Evolutionary conservation across 2,329 filamentous ascomycete species (phyloP).

Genomic region (Colletotrichum brevisporum): DNA sequence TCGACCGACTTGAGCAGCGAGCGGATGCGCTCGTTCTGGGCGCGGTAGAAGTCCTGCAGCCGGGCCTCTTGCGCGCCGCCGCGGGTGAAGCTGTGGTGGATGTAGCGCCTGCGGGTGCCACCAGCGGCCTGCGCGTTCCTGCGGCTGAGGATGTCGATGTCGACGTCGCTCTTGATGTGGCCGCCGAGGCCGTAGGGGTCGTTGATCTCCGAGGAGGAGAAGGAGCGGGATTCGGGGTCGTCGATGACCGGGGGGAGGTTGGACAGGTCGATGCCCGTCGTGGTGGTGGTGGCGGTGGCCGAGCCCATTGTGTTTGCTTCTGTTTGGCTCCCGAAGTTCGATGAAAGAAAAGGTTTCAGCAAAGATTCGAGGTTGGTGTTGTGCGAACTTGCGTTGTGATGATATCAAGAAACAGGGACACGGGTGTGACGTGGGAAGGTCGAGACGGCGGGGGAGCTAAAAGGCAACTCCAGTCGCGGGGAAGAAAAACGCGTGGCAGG

Average conservation of each 20-base stretch:
- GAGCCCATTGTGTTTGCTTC: too few relatives aligned
- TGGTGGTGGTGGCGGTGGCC: background rate
- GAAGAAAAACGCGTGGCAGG: background rate
- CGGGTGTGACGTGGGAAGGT: slow-evolving; percentile 22
- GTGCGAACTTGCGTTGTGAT: background rate
- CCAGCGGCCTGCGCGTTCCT: slow-evolving; percentile 73
- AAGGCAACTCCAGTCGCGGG: slow-evolving; percentile 29
- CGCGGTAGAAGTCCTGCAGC: slow-evolving; percentile 86
- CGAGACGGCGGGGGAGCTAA: slow-evolving; percentile 6
- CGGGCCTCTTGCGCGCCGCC: slow-evolving; percentile 61
- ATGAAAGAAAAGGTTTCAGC: background rate
- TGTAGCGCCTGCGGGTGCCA: slow-evolving; percentile 80
- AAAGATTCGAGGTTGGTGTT: background rate
- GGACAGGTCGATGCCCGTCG: slow-evolving; percentile 22
- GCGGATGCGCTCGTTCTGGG: slow-evolving; percentile 94
- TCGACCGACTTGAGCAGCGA: slow-evolving; percentile 92
- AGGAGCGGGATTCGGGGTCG: slow-evolving; percentile 39
- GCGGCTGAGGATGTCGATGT: slow-evolving; percentile 70
- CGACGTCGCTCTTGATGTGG: slow-evolving; percentile 81
- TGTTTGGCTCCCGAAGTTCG: too few relatives aligned
- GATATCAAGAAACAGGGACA: slow-evolving; percentile 2
- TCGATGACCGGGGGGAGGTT: background rate
- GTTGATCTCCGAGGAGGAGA: slow-evolving; percentile 51
- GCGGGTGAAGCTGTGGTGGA: slow-evolving; percentile 42
- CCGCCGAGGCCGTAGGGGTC: slow-evolving; percentile 87